phyloP scores from a whole-genome alignment of 768 basidiomycete genomes.

The Rhodosporidiobolus sp. region DNA sequence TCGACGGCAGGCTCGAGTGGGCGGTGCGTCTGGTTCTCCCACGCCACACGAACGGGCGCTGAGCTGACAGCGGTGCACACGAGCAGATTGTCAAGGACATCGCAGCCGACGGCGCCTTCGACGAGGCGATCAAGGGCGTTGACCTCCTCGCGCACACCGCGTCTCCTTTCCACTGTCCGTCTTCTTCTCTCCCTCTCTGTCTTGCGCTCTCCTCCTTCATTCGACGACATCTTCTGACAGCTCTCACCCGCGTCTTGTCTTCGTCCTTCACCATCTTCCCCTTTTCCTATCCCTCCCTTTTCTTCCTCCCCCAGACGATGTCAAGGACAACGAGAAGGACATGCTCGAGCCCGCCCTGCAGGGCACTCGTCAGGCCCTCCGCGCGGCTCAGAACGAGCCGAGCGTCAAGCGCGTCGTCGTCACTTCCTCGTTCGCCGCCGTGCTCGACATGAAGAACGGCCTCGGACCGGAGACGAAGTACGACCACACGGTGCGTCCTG shows the following conservation, averaged over 20 bases:
- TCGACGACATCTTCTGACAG: too few relatives aligned
- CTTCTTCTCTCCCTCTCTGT: background rate
- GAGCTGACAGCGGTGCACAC: background rate
- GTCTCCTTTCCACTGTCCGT: conserved; percentile 58
- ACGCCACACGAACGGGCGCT: rapidly evolving
- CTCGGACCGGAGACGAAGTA: conserved; percentile 38
- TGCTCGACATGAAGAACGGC: conserved; percentile 12
- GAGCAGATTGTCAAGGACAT: conserved; percentile 64
- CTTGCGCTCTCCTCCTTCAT: too few relatives aligned
- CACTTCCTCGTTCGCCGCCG: conserved; percentile 59
- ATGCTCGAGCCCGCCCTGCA: conserved; percentile 23
- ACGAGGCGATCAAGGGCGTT: conserved; percentile 72
- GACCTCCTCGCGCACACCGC: conserved; percentile 68
- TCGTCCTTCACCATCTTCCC: too few relatives aligned
- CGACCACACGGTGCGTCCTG: conserved; percentile 27
- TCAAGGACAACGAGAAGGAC: conserved; percentile 28
- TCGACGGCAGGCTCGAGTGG: conserved; percentile 56
- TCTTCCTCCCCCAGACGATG: background rate
- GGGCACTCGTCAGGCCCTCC: conserved; percentile 12
- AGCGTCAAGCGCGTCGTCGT: conserved; percentile 65
- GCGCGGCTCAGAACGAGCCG: conserved; percentile 38
- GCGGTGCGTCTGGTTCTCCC: conserved; percentile 44
- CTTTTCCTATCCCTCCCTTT: background rate
- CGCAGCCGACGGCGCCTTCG: conserved; percentile 60
- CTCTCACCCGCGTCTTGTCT: too few relatives aligned